phyloP scores from a whole-genome alignment of 2,329 filamentous ascomycete species.

The Stylonectria norvegica region DNA sequence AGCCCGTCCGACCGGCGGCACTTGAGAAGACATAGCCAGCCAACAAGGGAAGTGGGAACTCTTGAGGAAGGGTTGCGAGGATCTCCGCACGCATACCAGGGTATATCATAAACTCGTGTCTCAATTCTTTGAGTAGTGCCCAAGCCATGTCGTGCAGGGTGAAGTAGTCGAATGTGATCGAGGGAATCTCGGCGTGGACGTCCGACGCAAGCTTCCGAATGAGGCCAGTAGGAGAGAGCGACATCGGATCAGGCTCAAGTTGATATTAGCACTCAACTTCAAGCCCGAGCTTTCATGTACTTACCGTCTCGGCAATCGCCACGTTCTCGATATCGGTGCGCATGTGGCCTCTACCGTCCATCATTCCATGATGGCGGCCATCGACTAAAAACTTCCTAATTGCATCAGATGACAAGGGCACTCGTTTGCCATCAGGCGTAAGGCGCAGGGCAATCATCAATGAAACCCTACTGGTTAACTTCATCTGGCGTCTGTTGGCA shows the following conservation, averaged over 20 bases:
- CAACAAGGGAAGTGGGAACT: slow-evolving; percentile 6
- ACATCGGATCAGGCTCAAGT: background rate
- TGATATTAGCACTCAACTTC: slow-evolving; percentile 3
- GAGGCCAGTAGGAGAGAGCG: slow-evolving; percentile 4
- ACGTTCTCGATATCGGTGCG: slow-evolving; percentile 2
- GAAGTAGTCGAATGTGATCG: slow-evolving; percentile 12
- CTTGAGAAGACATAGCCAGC: slow-evolving; percentile 32
- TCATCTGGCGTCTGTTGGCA: slow-evolving; percentile 15
- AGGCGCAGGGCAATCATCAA: background rate
- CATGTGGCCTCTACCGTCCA: slow-evolving; percentile 9
- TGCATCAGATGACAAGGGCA: slow-evolving; percentile 4
- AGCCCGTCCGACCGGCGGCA: slow-evolving; percentile 7
- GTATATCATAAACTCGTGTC: slow-evolving; percentile 1
- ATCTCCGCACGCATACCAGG: slow-evolving; percentile 1
- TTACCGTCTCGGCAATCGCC: slow-evolving; percentile 3
- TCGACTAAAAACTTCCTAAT: slow-evolving; percentile 7
- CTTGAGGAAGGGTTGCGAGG: slow-evolving; percentile 2
- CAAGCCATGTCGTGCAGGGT: slow-evolving; percentile 8
- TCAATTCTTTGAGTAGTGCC: slow-evolving; percentile 5
- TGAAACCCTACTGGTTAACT: slow-evolving; percentile 8
- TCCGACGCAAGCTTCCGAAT: slow-evolving; percentile 8
- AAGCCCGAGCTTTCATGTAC: background rate
- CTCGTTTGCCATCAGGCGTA: background rate
- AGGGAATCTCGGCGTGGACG: slow-evolving; percentile 5
- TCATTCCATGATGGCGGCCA: background rate